phyloP scores from a whole-genome alignment of 345 rosid genomes.

The Angophora floribunda region DNA sequence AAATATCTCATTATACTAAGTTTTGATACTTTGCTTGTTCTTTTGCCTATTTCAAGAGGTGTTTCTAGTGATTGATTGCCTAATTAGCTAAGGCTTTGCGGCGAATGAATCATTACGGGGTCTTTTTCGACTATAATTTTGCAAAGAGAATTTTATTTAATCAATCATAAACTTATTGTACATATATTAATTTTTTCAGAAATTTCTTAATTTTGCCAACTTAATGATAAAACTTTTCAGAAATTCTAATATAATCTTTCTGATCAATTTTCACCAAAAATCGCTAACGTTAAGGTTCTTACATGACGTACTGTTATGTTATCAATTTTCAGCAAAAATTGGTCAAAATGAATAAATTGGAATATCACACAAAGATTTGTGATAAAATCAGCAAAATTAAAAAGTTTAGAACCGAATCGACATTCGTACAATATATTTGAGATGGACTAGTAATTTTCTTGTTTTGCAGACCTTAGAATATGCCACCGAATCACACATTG shows the following conservation, averaged over 20 bases:
- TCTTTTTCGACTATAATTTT: background rate
- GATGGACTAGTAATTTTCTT: background rate
- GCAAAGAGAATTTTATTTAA: background rate
- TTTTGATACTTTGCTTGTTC: too few species aligned
- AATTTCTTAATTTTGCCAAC: too few species aligned
- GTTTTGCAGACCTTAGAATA: background rate
- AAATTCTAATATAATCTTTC: background rate
- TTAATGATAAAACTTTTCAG: background rate
- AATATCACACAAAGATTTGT: accelerated
- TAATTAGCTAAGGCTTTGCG: background rate
- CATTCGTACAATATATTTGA: background rate
- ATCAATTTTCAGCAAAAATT: background rate
- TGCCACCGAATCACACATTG: background rate
- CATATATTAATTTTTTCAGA: accelerated
- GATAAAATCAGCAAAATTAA: background rate
- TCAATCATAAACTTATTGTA: background rate
- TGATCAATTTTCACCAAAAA: accelerated
- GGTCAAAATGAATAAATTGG: accelerated
- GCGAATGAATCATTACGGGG: background rate
- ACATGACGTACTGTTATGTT: background rate
- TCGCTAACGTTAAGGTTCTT: too few species aligned
- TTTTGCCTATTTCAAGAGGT: background rate
- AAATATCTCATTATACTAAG: too few species aligned
- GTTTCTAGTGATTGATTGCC: background rate
- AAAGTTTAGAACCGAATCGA: background rate